Conservation (phyloP, 441 rosid species). For the Dalechampia spathulata region DNA sequence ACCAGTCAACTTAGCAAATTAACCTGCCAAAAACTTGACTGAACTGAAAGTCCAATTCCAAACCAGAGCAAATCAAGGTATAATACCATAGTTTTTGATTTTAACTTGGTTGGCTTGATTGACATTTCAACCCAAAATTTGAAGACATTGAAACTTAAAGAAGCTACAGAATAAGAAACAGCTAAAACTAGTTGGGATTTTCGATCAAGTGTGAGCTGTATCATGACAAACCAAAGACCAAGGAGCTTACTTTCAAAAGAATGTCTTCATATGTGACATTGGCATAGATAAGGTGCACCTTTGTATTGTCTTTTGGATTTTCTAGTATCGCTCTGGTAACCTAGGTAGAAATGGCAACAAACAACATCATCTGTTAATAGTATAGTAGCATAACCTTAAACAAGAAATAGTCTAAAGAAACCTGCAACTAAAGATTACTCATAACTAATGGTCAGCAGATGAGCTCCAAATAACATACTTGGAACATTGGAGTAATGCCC, state of each 20-base stretch:
- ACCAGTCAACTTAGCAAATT: background rate
- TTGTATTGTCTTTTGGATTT: constrained; percentile 69
- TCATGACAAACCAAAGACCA: background rate
- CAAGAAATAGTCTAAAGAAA: no score
- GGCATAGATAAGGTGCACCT: constrained; percentile 80
- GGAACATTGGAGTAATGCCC: constrained; percentile 99
- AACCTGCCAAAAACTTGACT: background rate
- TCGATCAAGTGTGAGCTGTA: background rate
- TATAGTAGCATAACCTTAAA: no score
- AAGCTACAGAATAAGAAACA: background rate
- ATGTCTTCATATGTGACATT: constrained; percentile 78
- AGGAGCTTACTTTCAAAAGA: constrained; percentile 55
- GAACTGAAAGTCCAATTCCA: background rate
- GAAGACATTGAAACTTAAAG: background rate
- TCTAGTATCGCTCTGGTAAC: constrained; percentile 82
- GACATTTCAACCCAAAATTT: background rate
- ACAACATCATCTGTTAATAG: no score
- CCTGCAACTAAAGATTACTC: background rate
- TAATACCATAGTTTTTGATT: background rate
- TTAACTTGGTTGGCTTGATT: background rate
- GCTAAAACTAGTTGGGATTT: background rate
- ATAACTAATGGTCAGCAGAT: background rate
- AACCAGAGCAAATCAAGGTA: background rate
- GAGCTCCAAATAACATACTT: constrained; percentile 36
- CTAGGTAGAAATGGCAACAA: constrained; percentile 33